Conservation (phyloP, 257 asterid genomes). For the Solanum ossicruentum region DNA sequence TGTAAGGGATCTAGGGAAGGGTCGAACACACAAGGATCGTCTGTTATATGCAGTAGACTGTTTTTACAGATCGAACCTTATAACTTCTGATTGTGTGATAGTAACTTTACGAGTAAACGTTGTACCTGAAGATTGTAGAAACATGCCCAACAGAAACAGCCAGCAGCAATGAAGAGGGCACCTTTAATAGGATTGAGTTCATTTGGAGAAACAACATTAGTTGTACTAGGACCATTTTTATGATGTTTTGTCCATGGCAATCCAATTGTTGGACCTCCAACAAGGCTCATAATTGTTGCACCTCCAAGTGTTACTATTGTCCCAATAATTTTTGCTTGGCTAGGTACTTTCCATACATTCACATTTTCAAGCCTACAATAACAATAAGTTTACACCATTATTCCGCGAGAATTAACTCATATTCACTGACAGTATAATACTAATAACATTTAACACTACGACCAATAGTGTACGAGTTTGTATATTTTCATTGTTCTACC, state of each 20-base stretch:
- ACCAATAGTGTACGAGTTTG: background rate
- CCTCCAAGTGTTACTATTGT: slow-evolving; percentile 59
- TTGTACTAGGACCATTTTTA: background rate
- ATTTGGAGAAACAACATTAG: background rate
- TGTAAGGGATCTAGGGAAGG: no score
- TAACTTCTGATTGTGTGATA: background rate
- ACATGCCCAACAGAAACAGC: slow-evolving; percentile 32
- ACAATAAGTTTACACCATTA: background rate
- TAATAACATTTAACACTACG: background rate
- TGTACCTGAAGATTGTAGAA: slow-evolving; percentile 56
- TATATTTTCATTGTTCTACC: background rate
- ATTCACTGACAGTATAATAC: background rate
- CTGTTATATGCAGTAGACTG: no score
- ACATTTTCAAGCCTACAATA: slow-evolving; percentile 47
- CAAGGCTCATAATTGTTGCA: slow-evolving; percentile 62
- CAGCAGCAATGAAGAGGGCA: slow-evolving; percentile 36
- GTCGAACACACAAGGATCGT: background rate
- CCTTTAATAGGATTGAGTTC: slow-evolving; percentile 33
- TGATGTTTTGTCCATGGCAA: slow-evolving; percentile 55
- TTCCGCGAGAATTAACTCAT: background rate
- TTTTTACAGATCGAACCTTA: background rate
- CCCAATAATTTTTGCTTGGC: slow-evolving; percentile 52
- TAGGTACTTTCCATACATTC: slow-evolving; percentile 25
- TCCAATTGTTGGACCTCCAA: slow-evolving; percentile 28
- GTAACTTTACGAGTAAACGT: background rate